Evolutionary conservation across 1,284 basidiomycete species (phyloP).

Genomic region (Rhodotorula glutinis): DNA sequence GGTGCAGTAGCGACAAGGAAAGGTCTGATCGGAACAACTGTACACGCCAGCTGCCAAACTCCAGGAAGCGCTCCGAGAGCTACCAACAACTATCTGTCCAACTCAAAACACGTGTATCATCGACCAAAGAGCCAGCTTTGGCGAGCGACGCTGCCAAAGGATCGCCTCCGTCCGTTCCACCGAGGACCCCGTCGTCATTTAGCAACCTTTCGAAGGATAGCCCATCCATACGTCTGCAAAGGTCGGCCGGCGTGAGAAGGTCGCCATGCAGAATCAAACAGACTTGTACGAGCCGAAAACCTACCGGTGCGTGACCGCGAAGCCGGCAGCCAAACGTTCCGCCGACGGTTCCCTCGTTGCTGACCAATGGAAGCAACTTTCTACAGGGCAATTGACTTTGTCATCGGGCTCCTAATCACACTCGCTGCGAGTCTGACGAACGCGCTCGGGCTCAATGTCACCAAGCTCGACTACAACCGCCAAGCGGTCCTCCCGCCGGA

Average conservation of each 20-base stretch:
- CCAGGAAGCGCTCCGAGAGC: too few species aligned
- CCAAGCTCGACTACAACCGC: slow-evolving; percentile 66
- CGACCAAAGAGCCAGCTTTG: too few species aligned
- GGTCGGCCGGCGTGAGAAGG: too few species aligned
- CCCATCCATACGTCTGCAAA: too few species aligned
- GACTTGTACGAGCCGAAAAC: slow-evolving; percentile 20
- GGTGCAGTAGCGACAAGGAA: too few species aligned
- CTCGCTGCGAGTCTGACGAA: slow-evolving; percentile 73
- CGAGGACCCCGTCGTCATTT: neutral
- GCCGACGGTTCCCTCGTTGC: neutral
- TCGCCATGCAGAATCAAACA: slow-evolving; percentile 26
- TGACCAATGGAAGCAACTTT: neutral
- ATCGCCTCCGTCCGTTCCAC: neutral
- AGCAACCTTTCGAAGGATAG: neutral
- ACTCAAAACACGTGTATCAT: too few species aligned
- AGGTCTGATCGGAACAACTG: too few species aligned
- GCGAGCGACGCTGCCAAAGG: too few species aligned
- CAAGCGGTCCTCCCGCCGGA: slow-evolving; percentile 22
- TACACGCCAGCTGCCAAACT: too few species aligned
- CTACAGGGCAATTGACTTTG: slow-evolving; percentile 39
- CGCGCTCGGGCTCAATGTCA: slow-evolving; percentile 74
- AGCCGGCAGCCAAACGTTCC: neutral
- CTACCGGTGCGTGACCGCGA: slow-evolving; percentile 4
- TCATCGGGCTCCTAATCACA: slow-evolving; percentile 64
- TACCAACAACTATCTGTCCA: too few species aligned